Percentiles rank a stretch among this genome's conserved stretches.
Evolutionary conservation across 1,139 yeast species (phyloP).

Genomic region (Candida gigantensis): DNA sequence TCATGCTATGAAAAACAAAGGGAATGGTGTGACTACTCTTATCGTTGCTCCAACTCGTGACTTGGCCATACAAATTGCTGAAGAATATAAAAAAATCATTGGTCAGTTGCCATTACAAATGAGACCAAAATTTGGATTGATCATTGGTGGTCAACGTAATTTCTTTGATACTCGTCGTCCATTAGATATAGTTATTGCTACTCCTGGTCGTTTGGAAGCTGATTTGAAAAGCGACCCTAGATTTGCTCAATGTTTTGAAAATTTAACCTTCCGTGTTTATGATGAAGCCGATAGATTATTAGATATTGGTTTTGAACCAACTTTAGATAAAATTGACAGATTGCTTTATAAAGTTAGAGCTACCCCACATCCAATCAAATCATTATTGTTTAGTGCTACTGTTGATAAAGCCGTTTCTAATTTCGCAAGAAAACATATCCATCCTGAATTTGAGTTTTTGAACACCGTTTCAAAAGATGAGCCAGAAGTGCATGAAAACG

Average conservation of each 20-base stretch:
- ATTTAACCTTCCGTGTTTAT: conserved; percentile 65
- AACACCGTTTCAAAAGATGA: conserved; percentile 78
- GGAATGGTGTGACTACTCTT: conserved; percentile 51
- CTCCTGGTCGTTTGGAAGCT: conserved; percentile 86
- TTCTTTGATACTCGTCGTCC: conserved; percentile 22
- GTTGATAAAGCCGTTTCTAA: conserved; percentile 65
- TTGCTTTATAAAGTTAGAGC: conserved; percentile 10
- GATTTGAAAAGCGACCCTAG: conserved; percentile 43
- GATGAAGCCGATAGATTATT: conserved; percentile 87
- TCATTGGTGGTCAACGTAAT: conserved; percentile 44
- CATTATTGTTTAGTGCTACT: conserved; percentile 86
- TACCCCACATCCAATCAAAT: conserved; percentile 46
- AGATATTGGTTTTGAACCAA: conserved; percentile 69
- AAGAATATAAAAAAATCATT: conserved; percentile 56
- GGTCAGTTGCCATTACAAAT: conserved; percentile 19
- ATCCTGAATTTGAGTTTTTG: conserved; percentile 61
- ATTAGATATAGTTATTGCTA: conserved; percentile 69
- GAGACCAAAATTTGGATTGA: conserved; percentile 23
- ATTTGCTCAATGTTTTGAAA: conserved; percentile 50
- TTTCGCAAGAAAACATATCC: conserved; percentile 68
- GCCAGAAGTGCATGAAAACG: conserved; percentile 78
- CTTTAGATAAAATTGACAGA: conserved; percentile 40
- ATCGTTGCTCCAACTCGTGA: conserved; percentile 92
- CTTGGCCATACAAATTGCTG: conserved; percentile 80
- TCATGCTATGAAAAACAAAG: conserved; percentile 24